A percentile compares a stretch with the other conserved stretches of the same genome.
Conservation (phyloP, 768 basidiomycete genomes). For the Xerocomellus amylosporus region DNA sequence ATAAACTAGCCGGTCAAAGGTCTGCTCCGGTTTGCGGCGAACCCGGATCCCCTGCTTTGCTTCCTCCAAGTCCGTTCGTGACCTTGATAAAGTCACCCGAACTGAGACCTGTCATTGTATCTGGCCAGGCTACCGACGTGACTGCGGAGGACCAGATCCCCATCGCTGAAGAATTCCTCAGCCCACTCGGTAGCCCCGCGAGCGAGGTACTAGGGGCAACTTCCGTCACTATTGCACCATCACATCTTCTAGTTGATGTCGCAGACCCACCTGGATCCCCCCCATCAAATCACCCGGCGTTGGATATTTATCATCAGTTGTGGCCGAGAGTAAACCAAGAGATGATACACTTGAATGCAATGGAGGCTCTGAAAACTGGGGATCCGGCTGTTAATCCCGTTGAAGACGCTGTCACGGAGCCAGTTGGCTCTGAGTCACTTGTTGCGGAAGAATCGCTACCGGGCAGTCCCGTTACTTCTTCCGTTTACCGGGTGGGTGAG, state of each 20-base stretch:
- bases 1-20: background rate
- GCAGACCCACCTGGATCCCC: constrained; percentile 8
- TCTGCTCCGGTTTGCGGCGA: background rate
- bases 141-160: constrained; percentile 2
- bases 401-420: background rate
- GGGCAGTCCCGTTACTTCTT: constrained; percentile 23
- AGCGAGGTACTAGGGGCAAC: background rate
- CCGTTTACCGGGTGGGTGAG: constrained; percentile 3
- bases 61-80: background rate
- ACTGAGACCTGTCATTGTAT: background rate
- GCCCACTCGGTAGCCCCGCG: constrained; percentile 20
- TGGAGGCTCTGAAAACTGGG: background rate
- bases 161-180: constrained; percentile 24
- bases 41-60: background rate
- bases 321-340: constrained; percentile 40
- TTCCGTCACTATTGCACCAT: background rate
- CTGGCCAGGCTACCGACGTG: background rate
- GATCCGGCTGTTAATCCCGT: background rate
- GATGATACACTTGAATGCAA: constrained; percentile 32
- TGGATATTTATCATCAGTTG: constrained; percentile 25
- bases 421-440: constrained; percentile 24
- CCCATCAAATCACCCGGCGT: constrained; percentile 1
- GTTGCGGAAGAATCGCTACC: constrained; percentile 31
- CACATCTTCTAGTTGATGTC: constrained; percentile 12
- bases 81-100: background rate